Base-by-base conservation (phyloP, 1,284 basidiomycete species). In the Chalciporus sp. region DNA sequence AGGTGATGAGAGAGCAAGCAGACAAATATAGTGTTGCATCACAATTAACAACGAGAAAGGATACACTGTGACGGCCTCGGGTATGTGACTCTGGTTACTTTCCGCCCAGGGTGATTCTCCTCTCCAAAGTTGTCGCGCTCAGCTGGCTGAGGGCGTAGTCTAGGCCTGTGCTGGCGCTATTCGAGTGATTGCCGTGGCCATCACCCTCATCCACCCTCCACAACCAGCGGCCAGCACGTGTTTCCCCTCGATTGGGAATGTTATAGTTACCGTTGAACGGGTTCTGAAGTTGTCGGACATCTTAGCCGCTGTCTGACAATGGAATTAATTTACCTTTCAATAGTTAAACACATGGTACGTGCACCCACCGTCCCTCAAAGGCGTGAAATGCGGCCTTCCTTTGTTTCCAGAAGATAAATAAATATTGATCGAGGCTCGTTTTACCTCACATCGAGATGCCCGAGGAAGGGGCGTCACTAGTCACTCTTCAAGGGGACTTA, bases 31-130 rank as follows among this genome's bases (percentile, higher is more conserved):
- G 66, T 42, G 52, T 42, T 52, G 41, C 59, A 65, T 70, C 62
- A 65, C 62, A 68, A 66, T 70, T 69, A 65, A 63, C 58, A 61
- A 63, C 66, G 19, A 65, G 61, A 69, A 69, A 55, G 66, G 64
- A 66, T 62, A 62, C 54, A 48, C 37, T 41, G n/a, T 49, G 12
- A 26, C 7, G 11, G 28, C 45, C 29, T 56, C 47, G 35, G 57
- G 31, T 59, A 55, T 43, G 19, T 42, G 47, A 33, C 29, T 53
- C 44, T 50, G 53, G 62, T 61, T 55, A 59, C 62, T 52, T 58
- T 51, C 46, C 42, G 14, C 33, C 27, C 4, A 31, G 47, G 45
- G 42, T 37, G 19, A 14, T 11, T 49, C 26, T 20, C 11, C 31
- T 51, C 45, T 46, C 55, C 58, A 12, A 47, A 42, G 42, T 26